A percentile compares a stretch with the other conserved stretches of the same genome.
These are phyloP conservation scores for Ogataea naganishii DNA, from an alignment of 805 yeast genomes.

Conservation along the genomic window DNA sequence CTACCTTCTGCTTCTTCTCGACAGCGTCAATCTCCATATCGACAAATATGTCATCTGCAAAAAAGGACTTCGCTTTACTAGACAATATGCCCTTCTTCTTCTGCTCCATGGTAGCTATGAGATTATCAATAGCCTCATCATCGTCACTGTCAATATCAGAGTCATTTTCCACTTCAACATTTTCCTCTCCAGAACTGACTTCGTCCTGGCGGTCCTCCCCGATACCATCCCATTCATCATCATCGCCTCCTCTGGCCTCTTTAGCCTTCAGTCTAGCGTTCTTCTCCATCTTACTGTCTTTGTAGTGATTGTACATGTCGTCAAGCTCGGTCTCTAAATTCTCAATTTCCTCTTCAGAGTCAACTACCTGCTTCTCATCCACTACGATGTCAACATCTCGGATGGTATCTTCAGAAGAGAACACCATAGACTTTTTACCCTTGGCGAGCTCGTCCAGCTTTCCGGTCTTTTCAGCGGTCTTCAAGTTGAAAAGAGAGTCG, in stretches of 20 bases:
- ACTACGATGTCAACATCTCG: constrained; percentile 50
- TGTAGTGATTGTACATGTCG: constrained; percentile 68
- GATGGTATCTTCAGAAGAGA: constrained; percentile 44
- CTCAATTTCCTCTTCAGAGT: constrained; percentile 47
- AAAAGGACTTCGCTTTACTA: constrained; percentile 32
- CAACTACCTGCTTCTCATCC: constrained; percentile 28
- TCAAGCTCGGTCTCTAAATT: constrained; percentile 77
- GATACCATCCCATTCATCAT: constrained; percentile 79
- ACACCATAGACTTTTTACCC: constrained; percentile 66
- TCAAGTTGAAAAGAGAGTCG: constrained; percentile 74
- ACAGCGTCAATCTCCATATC: constrained; percentile 31
- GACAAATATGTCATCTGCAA: constrained; percentile 45
- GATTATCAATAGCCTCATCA: constrained; percentile 56
- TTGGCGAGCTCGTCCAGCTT: constrained; percentile 60
- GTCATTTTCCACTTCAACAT: constrained; percentile 32
- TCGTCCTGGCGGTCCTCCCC: constrained; percentile 32
- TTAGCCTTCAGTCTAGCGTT: constrained; percentile 65
- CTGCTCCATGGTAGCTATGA: constrained; percentile 44
- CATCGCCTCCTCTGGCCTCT: constrained; percentile 64
- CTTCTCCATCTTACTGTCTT: constrained; percentile 56
- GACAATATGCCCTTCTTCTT: constrained; percentile 39
- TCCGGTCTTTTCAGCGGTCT: constrained; percentile 84
- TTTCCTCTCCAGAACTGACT: constrained; percentile 32
- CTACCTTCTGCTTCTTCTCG: constrained; percentile 9
- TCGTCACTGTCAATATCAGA: constrained; percentile 49